These are phyloP conservation scores for Tylopilus sp. DNA, from an alignment of 768 basidiomycete species.

Conservation along the genomic window DNA sequence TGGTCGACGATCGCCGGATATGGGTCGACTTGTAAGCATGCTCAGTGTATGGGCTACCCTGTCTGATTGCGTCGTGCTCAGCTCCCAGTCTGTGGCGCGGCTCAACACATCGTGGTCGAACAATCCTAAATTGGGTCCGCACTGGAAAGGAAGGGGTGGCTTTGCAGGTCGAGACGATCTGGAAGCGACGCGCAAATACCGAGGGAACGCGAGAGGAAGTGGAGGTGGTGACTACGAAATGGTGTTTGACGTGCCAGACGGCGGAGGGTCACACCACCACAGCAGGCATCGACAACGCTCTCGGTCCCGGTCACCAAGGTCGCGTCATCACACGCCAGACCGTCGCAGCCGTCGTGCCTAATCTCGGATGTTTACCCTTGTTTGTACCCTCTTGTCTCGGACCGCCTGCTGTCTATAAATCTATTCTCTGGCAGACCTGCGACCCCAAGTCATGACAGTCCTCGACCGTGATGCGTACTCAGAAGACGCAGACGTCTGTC, in stretches of 20 bases:
- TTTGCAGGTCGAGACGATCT: conserved; percentile 77
- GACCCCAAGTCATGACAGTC: conserved; percentile 23
- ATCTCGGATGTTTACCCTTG: conserved; percentile 17
- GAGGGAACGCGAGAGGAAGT: conserved; percentile 35
- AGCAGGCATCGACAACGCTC: conserved; percentile 44
- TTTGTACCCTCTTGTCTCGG: conserved; percentile 23
- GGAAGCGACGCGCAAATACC: conserved; percentile 67
- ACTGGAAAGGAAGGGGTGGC: conserved; percentile 36
- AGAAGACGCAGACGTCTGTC: conserved; percentile 50
- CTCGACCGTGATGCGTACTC: conserved; percentile 38
- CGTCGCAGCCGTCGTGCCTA: conserved; percentile 25
- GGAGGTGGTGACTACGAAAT: conserved; percentile 55
- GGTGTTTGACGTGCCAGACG: conserved; percentile 78
- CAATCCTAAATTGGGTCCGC: conserved; percentile 53
- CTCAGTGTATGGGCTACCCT: conserved; percentile 2
- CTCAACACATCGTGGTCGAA: conserved; percentile 83
- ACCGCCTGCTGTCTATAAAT: conserved; percentile 22
- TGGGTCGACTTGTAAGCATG: conserved; percentile 96
- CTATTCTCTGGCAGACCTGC: background rate
- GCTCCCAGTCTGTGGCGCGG: conserved; percentile 93
- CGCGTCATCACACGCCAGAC: conserved; percentile 26
- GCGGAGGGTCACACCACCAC: conserved; percentile 35
- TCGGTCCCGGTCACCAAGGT: conserved; percentile 23
- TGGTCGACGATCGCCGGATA: conserved; percentile 95
- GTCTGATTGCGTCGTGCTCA: conserved; percentile 27